Evolutionary conservation across 441 rosid genomes (phyloP).

Genomic region (Populus trichocarpa): DNA sequence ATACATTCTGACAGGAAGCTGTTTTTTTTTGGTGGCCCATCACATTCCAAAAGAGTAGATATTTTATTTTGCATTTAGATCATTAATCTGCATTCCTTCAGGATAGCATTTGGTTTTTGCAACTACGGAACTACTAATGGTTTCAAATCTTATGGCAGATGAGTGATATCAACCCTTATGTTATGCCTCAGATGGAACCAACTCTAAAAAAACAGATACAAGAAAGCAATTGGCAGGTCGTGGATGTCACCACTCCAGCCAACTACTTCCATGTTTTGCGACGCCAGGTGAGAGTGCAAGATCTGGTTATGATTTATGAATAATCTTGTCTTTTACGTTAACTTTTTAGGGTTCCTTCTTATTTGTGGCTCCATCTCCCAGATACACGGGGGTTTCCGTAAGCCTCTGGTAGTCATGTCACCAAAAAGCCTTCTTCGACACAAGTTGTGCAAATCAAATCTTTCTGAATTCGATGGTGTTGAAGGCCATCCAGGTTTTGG

Average conservation of each 20-base stretch:
- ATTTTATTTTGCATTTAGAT: no score
- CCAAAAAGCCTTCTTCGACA: constrained; percentile 95
- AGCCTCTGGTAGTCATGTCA: constrained; percentile 88
- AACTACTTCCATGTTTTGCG: constrained; percentile 95
- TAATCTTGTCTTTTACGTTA: not conserved
- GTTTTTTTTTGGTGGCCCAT: no score
- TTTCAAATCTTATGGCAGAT: constrained; percentile 44
- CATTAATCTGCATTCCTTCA: no score
- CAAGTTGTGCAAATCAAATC: constrained; percentile 91
- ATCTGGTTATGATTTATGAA: no score
- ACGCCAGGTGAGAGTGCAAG: constrained; percentile 57
- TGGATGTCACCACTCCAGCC: constrained; percentile 95
- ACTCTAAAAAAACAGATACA: constrained; percentile 87
- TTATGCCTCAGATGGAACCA: constrained; percentile 91
- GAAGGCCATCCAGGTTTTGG: constrained; percentile 98
- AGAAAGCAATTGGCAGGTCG: constrained; percentile 97
- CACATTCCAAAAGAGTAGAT: no score
- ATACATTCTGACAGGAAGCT: no score
- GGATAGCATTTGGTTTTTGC: no score
- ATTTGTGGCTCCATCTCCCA: constrained; percentile 23
- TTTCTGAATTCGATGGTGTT: constrained; percentile 93
- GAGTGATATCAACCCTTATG: constrained; percentile 91
- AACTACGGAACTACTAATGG: no score
- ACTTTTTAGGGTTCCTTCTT: constrained; percentile 10
- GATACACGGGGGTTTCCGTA: constrained; percentile 95